Base-by-base conservation (phyloP, 192 early-diverging fungal genomes). In the Podila epigama region DNA sequence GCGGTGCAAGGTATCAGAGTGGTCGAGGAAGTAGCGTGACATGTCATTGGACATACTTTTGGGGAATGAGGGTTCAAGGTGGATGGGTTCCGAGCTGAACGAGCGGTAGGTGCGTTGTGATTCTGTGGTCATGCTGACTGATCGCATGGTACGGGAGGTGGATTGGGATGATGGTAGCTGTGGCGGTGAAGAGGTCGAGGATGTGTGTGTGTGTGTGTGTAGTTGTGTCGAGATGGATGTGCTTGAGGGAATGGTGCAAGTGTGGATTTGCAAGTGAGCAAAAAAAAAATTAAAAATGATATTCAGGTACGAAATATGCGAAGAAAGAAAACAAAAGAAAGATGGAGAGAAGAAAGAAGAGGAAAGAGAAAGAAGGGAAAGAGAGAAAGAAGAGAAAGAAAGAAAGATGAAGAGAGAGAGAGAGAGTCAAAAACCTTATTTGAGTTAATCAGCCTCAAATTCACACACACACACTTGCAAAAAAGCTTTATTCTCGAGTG, bases 61-160 rank as follows among this genome's bases (percentile, higher is more conserved):
- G 40, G 50, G 51, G 33, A 28, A 34, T 27, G 3, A 39, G 2
- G 8, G 51, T 31, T 41, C 6, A 3, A 60, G 10, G 27, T 57
- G 20, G 25, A 9, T 34, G 15, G 61, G 42, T 52, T 36, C 20
- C 6, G 22, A n/a, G 34, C 34, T 25, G 34, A 39, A 10, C 3
- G 53, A 10, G 22, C 63, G 53, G 15, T 60, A 48, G n/a, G 22
- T 13, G 13, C 28, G 27, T 34, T 65, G 31, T 18, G 65, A 39
- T 20, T 75, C 71, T 31, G 71, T 18, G 18, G 65, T 53, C 53
- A 75, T 61, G 27, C 71, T 75, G 44, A 48, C 59, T 34, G 71
- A 64, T 8, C 71, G 63, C 10, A 66, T 64, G 25, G 71, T 57
- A 40, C 71, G 71, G 16, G n/a, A 48, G n/a, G 53, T 56, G 29